Evolutionary conservation across 495 filamentous ascomycete genomes (phyloP), one percentile per base, ranked within the genome.

Genomic region (Podospora didyma): DNA sequence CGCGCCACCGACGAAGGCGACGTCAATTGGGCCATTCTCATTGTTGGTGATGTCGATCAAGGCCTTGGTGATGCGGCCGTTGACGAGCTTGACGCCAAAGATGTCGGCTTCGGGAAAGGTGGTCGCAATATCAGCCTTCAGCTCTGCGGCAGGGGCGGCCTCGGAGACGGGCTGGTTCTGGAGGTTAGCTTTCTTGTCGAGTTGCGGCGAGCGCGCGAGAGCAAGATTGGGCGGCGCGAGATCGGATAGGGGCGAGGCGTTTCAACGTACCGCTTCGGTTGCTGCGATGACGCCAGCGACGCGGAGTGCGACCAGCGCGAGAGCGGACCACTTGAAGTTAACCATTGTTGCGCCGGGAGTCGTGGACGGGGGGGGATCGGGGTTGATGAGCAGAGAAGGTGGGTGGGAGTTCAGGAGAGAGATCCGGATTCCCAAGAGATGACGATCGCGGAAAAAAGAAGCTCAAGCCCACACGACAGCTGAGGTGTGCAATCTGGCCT

Each of bases 51-150:
- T 78, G 58, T 87, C 82, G 65, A 98, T 76, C 31, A 95, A 76
- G 6, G 92, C 87, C 69, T 85, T 81, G 50, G 91, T 96, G n/a
- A 90, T 82, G 58, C 86, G 84, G 66, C 91, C 90, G 69, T 98
- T 98, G 76, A 97, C 83, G 53, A 97, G 84, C 81, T 96, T 96
- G 60, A 97, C 83, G 60, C 94, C 94, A 62, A 96, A 96, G 75
- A 96, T 87, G 75, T 94, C 90, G 67, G 89, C 84, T 31, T 89
- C 80, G 44, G 91, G 90, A 82, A 97, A 98, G 53, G 82, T 82
- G 46, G 91, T 85, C 56, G 81, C 77, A 61, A 94, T 80, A 19
- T 85, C 81, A 68, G 96, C 85, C 60, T 88, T 86, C 53, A 96
- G 78, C 57, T 82, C 79, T 55, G 81, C 76, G 17, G 54, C 71